These are phyloP conservation scores for Chlamydomonas sphaeroides DNA, from an alignment of 139 green algal genomes.

Conservation along the genomic window DNA sequence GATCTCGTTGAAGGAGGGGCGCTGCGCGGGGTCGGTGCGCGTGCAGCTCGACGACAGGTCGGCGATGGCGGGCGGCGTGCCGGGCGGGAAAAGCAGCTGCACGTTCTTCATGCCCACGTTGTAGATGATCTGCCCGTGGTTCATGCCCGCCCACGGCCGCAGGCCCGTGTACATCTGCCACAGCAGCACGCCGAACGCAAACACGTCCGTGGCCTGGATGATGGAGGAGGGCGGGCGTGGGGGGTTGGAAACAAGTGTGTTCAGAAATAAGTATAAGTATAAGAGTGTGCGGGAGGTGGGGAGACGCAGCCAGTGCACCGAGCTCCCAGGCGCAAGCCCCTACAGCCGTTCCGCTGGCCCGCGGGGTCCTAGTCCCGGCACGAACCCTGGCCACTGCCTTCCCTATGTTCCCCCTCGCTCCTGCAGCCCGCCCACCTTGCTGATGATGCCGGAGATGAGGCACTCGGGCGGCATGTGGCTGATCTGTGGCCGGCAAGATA, in stretches of 20 bases:
- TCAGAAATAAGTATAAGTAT: too few species aligned
- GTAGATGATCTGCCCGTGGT: conserved; percentile 49
- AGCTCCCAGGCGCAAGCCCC: too few species aligned
- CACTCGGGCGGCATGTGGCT: conserved; percentile 45
- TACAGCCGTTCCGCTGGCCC: too few species aligned
- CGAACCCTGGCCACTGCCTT: too few species aligned
- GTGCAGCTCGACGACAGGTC: conserved; percentile 41
- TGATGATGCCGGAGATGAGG: conserved; percentile 36
- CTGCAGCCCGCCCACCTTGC: conserved; percentile 11
- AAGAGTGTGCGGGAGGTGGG: too few species aligned
- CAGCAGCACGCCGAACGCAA: conserved; percentile 58
- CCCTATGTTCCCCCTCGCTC: not conserved
- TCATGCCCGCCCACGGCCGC: conserved; percentile 52
- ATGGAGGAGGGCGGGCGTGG: not conserved
- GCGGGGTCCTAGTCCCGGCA: too few species aligned
- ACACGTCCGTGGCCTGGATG: conserved; percentile 49
- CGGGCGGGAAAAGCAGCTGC: conserved; percentile 45
- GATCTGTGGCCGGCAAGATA: conserved; percentile 24
- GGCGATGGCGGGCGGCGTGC: conserved; percentile 38
- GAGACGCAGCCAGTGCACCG: too few species aligned
- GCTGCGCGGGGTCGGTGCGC: not conserved
- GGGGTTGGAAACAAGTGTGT: not conserved
- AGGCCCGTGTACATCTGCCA: conserved; percentile 62
- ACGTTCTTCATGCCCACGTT: conserved; percentile 37
- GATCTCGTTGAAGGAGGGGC: conserved; percentile 25